These are phyloP conservation scores for Botrytis byssoidea DNA, from an alignment of 2,329 filamentous ascomycete species.

Conservation along the genomic window DNA sequence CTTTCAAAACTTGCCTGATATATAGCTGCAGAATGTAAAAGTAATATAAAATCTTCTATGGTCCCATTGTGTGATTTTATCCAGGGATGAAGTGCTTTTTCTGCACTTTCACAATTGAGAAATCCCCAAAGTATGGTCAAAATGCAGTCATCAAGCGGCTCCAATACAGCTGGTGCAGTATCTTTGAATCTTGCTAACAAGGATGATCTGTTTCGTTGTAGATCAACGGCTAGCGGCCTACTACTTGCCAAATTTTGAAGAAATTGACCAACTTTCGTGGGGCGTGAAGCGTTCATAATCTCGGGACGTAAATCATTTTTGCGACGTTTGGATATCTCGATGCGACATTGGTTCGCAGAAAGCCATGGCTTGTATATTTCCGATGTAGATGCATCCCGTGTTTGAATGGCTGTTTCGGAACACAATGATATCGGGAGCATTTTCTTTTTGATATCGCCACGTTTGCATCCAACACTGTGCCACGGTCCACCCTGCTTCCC, in stretches of 20 bases:
- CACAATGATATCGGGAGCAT: constrained; percentile 23
- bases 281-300: neutral
- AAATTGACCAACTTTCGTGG: neutral
- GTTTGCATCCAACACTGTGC: constrained; percentile 23
- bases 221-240: neutral
- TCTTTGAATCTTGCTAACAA: neutral
- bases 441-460: constrained; percentile 21
- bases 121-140: constrained; percentile 20
- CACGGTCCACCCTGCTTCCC: constrained; percentile 18
- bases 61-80: neutral
- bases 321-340: neutral
- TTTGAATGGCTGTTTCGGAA: neutral
- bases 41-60: constrained; percentile 5
- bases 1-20: constrained; percentile 15
- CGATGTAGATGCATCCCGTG: neutral
- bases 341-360: neutral
- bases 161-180: constrained; percentile 5
- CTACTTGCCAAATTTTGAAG: neutral
- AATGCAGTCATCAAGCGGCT: constrained; percentile 19
- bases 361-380: neutral
- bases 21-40: constrained; percentile 11
- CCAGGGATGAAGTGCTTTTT: constrained; percentile 8
- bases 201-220: neutral
- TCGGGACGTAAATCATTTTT: neutral
- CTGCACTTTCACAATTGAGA: constrained; percentile 11